Conservation (phyloP, 139 green algal species). For the Pleodorina starrii region DNA sequence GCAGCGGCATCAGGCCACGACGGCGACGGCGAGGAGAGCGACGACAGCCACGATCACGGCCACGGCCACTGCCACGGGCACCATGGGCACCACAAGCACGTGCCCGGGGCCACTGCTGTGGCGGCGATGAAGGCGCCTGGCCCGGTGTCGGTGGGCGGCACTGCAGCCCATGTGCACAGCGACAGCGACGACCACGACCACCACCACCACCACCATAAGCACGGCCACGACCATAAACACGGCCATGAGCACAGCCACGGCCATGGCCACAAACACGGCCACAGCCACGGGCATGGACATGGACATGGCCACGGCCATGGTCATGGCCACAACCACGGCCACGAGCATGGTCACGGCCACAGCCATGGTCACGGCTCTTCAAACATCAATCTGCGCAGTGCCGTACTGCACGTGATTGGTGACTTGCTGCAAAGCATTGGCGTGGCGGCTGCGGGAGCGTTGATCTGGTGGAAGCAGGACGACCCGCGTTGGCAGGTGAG, state of each 20-base stretch:
- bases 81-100: too few species aligned
- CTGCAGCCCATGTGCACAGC: background rate
- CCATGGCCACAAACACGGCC: conserved; percentile 36
- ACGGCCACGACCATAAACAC: conserved; percentile 3
- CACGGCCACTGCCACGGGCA: background rate
- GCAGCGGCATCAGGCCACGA: background rate
- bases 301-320: background rate
- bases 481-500: conserved; percentile 70
- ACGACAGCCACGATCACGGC: background rate
- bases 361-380: conserved; percentile 37
- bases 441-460: conserved; percentile 84
- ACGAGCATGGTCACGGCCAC: conserved; percentile 26
- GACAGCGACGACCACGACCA: conserved; percentile 51
- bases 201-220: background rate
- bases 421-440: conserved; percentile 94
- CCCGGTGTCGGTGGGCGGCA: background rate
- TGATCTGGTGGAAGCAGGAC: conserved; percentile 93
- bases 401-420: conserved; percentile 91
- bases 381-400: conserved; percentile 59
- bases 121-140: too few species aligned
- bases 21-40: background rate
- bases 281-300: background rate
- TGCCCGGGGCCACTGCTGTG: too few species aligned
- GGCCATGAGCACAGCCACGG: conserved; percentile 14
- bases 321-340: conserved; percentile 1